Evolutionary conservation across 148 eudicot species (phyloP).

Genomic region (Vaccinium myrtillus): DNA sequence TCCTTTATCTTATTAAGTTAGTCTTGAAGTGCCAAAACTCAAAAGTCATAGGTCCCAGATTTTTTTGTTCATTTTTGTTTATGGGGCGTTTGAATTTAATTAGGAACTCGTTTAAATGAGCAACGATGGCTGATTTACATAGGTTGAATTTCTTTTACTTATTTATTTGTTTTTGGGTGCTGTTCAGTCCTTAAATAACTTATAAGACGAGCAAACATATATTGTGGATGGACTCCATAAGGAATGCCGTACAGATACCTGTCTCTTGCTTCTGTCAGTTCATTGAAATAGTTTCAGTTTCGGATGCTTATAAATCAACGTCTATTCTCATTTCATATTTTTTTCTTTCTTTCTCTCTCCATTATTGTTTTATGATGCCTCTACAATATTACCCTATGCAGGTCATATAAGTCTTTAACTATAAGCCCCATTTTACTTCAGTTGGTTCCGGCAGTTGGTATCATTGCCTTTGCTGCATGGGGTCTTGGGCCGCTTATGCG

Average conservation of each 20-base stretch:
- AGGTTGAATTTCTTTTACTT: background rate
- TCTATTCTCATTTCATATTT: background rate
- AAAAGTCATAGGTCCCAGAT: background rate
- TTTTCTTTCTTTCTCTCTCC: background rate
- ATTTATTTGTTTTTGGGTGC: background rate
- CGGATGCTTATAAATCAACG: background rate
- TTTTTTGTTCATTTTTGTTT: background rate
- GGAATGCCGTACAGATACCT: background rate
- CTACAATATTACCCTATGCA: conserved; percentile 28
- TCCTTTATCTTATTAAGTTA: background rate
- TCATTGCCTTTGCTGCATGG: conserved; percentile 55
- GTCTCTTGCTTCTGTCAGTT: background rate
- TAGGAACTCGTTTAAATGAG: background rate
- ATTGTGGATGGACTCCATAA: background rate
- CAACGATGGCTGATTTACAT: background rate
- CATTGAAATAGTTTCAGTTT: background rate
- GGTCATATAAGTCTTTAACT: conserved; percentile 49
- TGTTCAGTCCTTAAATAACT: background rate
- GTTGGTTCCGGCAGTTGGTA: conserved; percentile 48
- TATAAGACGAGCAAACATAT: background rate
- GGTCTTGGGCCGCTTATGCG: conserved; percentile 51
- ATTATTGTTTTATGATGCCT: background rate
- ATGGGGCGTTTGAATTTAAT: background rate
- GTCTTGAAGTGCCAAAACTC: background rate
- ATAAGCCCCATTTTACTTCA: conserved; percentile 45